Base-by-base conservation (phyloP, 805 yeast species). In the Schwanniomyces occidentalis region DNA sequence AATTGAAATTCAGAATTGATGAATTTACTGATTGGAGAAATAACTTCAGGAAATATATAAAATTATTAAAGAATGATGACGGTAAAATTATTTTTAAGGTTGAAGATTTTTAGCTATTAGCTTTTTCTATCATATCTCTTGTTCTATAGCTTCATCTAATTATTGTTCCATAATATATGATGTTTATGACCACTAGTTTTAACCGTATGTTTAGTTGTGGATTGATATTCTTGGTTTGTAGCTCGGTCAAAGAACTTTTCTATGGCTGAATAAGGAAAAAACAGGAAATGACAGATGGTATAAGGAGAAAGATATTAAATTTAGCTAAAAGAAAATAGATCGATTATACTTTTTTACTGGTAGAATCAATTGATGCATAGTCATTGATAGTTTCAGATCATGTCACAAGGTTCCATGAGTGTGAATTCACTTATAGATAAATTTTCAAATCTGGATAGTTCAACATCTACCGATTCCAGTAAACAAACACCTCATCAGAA, bases 391-490 rank as follows among this genome's bases (percentile, higher is more conserved):
- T 7, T 8, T 20, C 22, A 20, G 22, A 7, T 15, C n/a, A 40
- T 40, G 41, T 38, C 43, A 35, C 39, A 35, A 33, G 42, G 44
- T 12, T 61, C 68, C 37, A 65, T 66, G 65, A 65, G 69, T 46
- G 73, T 65, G 24, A 59, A 63, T 42, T 58, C 69, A 33, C 67
- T 66, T 39, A 61, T 66, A 23, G 71, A 61, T 31, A 62, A 48
- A 42, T 44, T 46, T 27, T 38, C 42, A 13, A 32, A 31, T 16
- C 14, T 35, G 6, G 42, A 39, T 16, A 27, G 16, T 21, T 32
- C 20, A 22, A 24, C 24, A 32, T 45, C 34, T 20, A 13, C 34
- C 17, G 34, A 30, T 20, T 15, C 19, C n/a, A 20, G 23, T 23
- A 30, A 34, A 18, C 24, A 41, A 36, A 22, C 25, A 35, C 27